Conservation (phyloP, 2,329 filamentous ascomycete genomes). For the Alternaria alternata region DNA sequence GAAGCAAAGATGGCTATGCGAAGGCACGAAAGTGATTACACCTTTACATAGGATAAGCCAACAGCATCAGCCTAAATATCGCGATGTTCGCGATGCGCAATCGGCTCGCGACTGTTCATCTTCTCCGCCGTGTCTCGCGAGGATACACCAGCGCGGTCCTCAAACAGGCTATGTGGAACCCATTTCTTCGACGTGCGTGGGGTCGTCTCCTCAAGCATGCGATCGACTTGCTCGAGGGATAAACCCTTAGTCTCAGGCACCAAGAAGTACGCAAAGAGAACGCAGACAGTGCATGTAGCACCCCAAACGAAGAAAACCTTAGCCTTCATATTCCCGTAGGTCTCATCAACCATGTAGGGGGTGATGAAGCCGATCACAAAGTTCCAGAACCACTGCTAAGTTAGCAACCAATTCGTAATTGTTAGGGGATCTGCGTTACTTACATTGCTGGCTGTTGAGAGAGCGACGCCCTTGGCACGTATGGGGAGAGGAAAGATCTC, state of each 20-base stretch:
- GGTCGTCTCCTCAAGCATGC: conserved; percentile 85
- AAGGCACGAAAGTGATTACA: not conserved
- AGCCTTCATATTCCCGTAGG: conserved; percentile 69
- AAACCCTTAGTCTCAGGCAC: conserved; percentile 82
- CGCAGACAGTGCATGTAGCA: conserved; percentile 59
- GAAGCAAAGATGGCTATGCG: not conserved
- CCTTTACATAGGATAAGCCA: not conserved
- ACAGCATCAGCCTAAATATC: not conserved
- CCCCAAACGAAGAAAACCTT: conserved; percentile 66
- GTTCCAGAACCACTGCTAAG: conserved; percentile 73
- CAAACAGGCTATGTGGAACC: conserved; percentile 61
- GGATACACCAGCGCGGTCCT: conserved; percentile 5
- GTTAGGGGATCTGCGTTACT: not conserved
- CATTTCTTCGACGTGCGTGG: conserved; percentile 77
- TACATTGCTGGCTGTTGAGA: conserved; percentile 83
- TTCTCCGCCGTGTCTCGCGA: conserved; percentile 8
- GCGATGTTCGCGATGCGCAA: not conserved
- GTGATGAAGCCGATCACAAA: conserved; percentile 64
- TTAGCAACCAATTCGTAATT: not conserved
- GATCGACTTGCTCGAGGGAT: conserved; percentile 78
- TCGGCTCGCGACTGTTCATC: not conserved
- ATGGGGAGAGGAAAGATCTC: conserved; percentile 92
- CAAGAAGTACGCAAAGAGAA: conserved; percentile 75
- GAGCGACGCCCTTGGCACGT: conserved; percentile 83
- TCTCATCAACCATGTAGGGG: conserved; percentile 73